Evolutionary conservation across 768 basidiomycete genomes (phyloP), one percentile per base, ranked within the genome.

Genomic region (Cantharellus anzutake): DNA sequence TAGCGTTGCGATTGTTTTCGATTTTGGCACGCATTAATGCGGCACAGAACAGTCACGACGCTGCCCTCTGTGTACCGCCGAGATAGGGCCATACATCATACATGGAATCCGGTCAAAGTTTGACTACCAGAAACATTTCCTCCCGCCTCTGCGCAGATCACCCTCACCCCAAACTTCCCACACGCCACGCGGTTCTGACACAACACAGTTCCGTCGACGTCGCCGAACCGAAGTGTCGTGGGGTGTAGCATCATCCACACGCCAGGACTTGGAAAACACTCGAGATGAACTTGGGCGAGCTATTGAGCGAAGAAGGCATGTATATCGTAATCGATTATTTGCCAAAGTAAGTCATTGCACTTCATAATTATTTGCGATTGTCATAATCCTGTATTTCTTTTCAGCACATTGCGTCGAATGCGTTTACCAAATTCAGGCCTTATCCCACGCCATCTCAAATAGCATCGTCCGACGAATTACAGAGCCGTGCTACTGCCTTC

Each of bases 331-430:
- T 63, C 71, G 79, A 61, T 71, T 93, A 3, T 94, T 86, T 66
- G 89, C 84, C 11, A 96, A 94, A 78, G 91, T 89, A 59, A 51
- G 78, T 70, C 1, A n/a, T 48, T 42, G 41, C 7, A 16, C 11
- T 35, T 48, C 59, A 2, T 53, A 58, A 29, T 35, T 4, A 35
- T 16, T 37, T 4, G 11, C 29, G 39, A 35, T 16, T n/a, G 48
- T 41, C 40, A 50, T 53, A 39, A n/a, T 51, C 60, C 11, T 29
- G 20, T 29, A 29, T 29, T 29, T 29, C 20, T 29, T 7, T 50
- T 4, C 66, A 96, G 91, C 92, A 97, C 67, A 81, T 96, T 57
- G 92, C 88, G 2, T 90, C 88, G 39, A 97, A 96, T 66, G 68
- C 79, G 1, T 82, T 78, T 65, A 93, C 92, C 3, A 81, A 84